Percentiles rank a stretch among this genome's conserved stretches.
Evolutionary conservation across 1,284 basidiomycete species (phyloP).

Genomic region (Trametes hirsuta): DNA sequence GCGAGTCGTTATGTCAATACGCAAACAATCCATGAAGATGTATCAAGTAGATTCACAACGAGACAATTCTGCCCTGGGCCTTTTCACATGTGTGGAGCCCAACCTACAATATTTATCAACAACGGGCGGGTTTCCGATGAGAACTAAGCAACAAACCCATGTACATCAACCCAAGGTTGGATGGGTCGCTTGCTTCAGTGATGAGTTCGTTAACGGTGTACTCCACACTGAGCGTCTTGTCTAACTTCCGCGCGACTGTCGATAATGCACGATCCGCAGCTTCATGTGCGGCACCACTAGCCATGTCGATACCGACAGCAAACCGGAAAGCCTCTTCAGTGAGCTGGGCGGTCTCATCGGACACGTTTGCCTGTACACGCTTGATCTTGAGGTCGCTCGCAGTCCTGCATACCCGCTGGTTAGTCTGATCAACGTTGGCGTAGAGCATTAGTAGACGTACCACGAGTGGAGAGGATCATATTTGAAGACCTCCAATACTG

Average conservation of each 20-base stretch:
- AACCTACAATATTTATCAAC: slow-evolving; percentile 16
- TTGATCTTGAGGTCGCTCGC: slow-evolving; percentile 74
- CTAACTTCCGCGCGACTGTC: slow-evolving; percentile 81
- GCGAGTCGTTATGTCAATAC: no score
- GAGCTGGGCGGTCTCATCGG: slow-evolving; percentile 26
- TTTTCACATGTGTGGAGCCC: slow-evolving; percentile 24
- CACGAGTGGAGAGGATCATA: slow-evolving; percentile 95
- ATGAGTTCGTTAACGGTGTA: slow-evolving; percentile 95
- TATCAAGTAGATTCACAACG: no score
- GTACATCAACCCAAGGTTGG: slow-evolving; percentile 82
- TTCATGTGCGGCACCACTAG: slow-evolving; percentile 73
- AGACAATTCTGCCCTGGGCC: no score
- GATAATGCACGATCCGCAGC: slow-evolving; percentile 88
- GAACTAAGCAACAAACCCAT: slow-evolving; percentile 53
- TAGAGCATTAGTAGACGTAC: slow-evolving; percentile 43
- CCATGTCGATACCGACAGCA: slow-evolving; percentile 61
- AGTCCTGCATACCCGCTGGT: slow-evolving; percentile 51
- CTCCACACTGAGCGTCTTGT: slow-evolving; percentile 85
- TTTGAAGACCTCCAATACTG: slow-evolving; percentile 96
- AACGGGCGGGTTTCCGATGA: no score
- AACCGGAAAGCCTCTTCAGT: slow-evolving; percentile 34
- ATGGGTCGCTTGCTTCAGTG: slow-evolving; percentile 81
- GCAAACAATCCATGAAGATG: no score
- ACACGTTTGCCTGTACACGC: slow-evolving; percentile 49
- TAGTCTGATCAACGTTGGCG: neutral